phyloP scores from a whole-genome alignment of 768 basidiomycete genomes.

The Auricularia sp. region DNA sequence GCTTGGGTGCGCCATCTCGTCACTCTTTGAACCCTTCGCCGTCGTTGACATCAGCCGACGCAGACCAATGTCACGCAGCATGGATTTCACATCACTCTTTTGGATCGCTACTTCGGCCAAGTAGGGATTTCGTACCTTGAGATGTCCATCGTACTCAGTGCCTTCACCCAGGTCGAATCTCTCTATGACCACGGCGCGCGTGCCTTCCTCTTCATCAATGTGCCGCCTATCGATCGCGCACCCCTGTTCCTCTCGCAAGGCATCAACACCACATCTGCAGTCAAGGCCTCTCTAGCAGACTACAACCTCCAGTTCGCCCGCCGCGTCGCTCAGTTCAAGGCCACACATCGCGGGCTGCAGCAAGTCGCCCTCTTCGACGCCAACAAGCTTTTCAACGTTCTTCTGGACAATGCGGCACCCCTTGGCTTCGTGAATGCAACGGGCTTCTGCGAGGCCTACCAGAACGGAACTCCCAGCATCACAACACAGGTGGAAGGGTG shows the following conservation, averaged over 20 bases:
- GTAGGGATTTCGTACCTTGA: slow-evolving; percentile 7
- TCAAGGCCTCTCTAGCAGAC: slow-evolving; percentile 30
- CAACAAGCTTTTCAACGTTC: slow-evolving; percentile 46
- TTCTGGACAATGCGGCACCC: slow-evolving; percentile 41
- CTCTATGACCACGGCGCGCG: slow-evolving; percentile 34
- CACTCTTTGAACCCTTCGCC: neutral
- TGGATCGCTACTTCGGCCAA: slow-evolving; percentile 26
- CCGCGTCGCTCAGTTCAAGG: slow-evolving; percentile 31
- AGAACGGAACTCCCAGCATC: slow-evolving; percentile 42
- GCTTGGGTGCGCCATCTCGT: slow-evolving; percentile 28
- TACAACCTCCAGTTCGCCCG: slow-evolving; percentile 41
- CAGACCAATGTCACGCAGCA: slow-evolving; percentile 26
- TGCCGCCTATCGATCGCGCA: slow-evolving; percentile 30
- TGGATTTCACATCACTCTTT: slow-evolving; percentile 24
- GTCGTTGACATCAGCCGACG: slow-evolving; percentile 3
- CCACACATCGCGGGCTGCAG: slow-evolving; percentile 32
- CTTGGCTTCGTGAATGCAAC: slow-evolving; percentile 52
- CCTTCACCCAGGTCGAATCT: slow-evolving; percentile 31
- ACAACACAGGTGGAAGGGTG: slow-evolving; percentile 50
- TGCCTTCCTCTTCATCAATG: slow-evolving; percentile 30
- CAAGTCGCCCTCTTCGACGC: slow-evolving; percentile 45
- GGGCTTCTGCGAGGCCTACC: slow-evolving; percentile 49
- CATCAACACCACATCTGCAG: slow-evolving; percentile 14
- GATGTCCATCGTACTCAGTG: neutral
- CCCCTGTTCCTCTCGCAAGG: slow-evolving; percentile 33